A percentile compares a stretch with the other conserved stretches of the same genome.
phyloP scores from a whole-genome alignment of 257 asterid genomes.

The Prunella vulgaris region DNA sequence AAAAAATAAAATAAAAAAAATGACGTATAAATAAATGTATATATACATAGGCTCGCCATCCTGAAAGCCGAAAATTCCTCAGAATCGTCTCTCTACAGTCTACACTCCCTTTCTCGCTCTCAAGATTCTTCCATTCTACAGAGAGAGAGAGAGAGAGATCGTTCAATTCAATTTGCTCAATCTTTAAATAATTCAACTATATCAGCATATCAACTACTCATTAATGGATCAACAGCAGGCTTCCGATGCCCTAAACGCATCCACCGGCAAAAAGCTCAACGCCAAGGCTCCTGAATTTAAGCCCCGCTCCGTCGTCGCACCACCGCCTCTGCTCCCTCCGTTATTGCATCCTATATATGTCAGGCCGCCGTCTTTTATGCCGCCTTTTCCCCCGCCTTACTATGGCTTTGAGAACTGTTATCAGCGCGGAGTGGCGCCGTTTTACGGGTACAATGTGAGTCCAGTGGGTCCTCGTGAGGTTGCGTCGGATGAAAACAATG shows the following conservation, averaged over 20 bases:
- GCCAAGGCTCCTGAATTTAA: conserved; percentile 71
- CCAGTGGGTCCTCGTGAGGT: conserved; percentile 21
- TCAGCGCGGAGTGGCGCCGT: conserved; percentile 21
- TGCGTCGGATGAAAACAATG: conserved; percentile 24
- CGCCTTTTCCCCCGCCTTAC: conserved; percentile 28
- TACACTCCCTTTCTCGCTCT: neutral
- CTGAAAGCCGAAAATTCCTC: neutral
- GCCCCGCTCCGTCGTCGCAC: conserved; percentile 42
- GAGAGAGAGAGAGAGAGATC: neutral
- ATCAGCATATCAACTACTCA: neutral
- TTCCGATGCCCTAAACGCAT: conserved; percentile 27
- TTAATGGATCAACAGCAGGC: conserved; percentile 28
- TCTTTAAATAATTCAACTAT: conserved; percentile 11
- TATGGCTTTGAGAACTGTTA: conserved; percentile 29
- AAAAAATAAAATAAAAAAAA: neutral
- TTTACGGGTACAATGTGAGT: conserved; percentile 25
- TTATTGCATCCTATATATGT: conserved; percentile 4
- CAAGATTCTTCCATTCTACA: neutral
- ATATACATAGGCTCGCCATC: neutral
- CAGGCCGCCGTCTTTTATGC: conserved; percentile 25
- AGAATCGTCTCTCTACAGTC: conserved; percentile 9
- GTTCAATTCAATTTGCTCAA: neutral
- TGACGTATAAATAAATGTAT: neutral
- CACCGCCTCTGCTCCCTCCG: conserved; percentile 4
- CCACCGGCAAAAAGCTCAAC: conserved; percentile 42